phyloP scores from a whole-genome alignment of 306 rosid species.

The Gastrolobium villosum region DNA sequence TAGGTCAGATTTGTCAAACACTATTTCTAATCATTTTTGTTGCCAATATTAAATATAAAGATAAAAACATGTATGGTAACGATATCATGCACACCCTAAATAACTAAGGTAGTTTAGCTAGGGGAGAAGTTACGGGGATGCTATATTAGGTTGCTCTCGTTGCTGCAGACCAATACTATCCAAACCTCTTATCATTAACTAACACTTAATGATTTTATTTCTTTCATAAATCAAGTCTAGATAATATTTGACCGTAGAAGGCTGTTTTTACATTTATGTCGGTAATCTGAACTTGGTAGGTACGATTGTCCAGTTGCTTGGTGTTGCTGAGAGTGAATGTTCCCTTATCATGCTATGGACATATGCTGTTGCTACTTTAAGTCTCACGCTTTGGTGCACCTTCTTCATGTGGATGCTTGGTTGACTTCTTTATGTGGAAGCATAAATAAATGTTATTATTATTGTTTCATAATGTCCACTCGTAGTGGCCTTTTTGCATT shows the following conservation, averaged over 20 bases:
- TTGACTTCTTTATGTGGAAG: too few relatives aligned
- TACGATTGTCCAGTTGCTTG: slow-evolving; percentile 15
- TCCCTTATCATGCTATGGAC: slow-evolving; percentile 42
- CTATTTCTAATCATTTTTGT: too few relatives aligned
- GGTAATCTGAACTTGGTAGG: slow-evolving; percentile 13
- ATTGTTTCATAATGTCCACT: background rate
- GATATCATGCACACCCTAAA: too few relatives aligned
- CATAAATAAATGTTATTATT: background rate
- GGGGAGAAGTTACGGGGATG: too few relatives aligned
- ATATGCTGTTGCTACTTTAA: slow-evolving; percentile 26
- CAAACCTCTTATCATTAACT: background rate
- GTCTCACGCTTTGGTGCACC: slow-evolving; percentile 43
- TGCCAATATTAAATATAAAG: too few relatives aligned
- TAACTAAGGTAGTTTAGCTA: too few relatives aligned
- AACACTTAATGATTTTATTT: background rate
- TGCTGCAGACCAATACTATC: background rate
- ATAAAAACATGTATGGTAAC: too few relatives aligned
- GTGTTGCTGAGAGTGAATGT: slow-evolving; percentile 34
- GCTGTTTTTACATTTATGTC: background rate
- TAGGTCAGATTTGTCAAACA: too few relatives aligned
- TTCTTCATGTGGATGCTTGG: slow-evolving; percentile 39
- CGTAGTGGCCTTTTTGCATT: background rate
- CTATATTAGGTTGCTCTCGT: too few relatives aligned
- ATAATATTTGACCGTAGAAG: background rate
- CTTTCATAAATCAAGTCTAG: background rate